Evolutionary conservation across 2,329 filamentous ascomycete genomes (phyloP).

Genomic region (Aspergillus fischeri): DNA sequence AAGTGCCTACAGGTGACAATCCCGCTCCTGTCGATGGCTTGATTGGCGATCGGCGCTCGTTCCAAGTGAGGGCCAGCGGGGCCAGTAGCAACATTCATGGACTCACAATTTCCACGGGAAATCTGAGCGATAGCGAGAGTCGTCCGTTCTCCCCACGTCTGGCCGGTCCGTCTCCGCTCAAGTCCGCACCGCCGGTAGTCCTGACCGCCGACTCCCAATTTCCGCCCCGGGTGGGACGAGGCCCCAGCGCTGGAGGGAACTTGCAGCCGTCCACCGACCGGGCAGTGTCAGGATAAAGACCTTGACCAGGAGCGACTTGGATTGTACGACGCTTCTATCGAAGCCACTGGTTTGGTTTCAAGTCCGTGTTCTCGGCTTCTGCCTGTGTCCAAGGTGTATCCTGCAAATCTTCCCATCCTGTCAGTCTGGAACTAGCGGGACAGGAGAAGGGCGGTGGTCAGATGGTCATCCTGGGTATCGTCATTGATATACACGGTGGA

Average conservation of each 20-base stretch:
- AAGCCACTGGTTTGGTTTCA: constrained; percentile 11
- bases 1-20: constrained; percentile 18
- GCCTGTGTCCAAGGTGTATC: not conserved
- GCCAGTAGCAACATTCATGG: constrained; percentile 23
- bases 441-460: not conserved
- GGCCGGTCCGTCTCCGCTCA: constrained; percentile 21
- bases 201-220: constrained; percentile 25
- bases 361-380: not conserved
- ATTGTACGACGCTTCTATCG: not conserved
- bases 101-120: constrained; percentile 27
- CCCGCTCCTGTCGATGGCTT: constrained; percentile 21
- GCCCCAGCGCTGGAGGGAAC: constrained; percentile 27
- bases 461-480: not conserved
- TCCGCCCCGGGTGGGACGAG: constrained; percentile 14
- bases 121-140: constrained; percentile 26
- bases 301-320: constrained; percentile 3
- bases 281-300: constrained; percentile 5
- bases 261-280: constrained; percentile 16
- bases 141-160: constrained; percentile 15
- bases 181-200: constrained; percentile 30
- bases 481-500: not conserved
- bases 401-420: not conserved
- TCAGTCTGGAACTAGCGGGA: not conserved
- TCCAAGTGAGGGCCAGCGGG: constrained; percentile 31
- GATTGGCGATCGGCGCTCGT: constrained; percentile 23